Conservation (phyloP, 1,139 yeast genomes). For the Scheffersomyces quercinus region DNA sequence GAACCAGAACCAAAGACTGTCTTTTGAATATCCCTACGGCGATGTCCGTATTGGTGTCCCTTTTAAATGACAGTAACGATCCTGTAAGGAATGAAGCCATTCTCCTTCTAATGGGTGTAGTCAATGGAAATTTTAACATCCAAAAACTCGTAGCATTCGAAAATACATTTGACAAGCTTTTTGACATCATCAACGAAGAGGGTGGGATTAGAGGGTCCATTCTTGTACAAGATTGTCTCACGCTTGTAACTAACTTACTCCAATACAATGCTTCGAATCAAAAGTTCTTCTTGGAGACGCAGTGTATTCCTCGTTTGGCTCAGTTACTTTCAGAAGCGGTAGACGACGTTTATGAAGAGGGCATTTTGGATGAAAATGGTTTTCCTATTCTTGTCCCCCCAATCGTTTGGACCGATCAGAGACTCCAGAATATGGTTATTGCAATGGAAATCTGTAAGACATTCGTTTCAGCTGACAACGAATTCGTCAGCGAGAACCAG, state of each 20-base stretch:
- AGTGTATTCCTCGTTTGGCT: conserved; percentile 67
- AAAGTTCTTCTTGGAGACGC: conserved; percentile 82
- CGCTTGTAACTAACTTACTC: conserved; percentile 69
- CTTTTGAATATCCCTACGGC: conserved; percentile 77
- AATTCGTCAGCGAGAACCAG: conserved; percentile 64
- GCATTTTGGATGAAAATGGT: conserved; percentile 5
- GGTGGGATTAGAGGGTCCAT: conserved; percentile 92
- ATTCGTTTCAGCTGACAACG: conserved; percentile 75
- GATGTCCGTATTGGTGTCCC: conserved; percentile 68
- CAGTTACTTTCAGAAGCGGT: conserved; percentile 63
- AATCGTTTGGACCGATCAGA: conserved; percentile 71
- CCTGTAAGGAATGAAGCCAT: conserved; percentile 91
- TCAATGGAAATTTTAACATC: conserved; percentile 78
- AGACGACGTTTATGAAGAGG: conserved; percentile 32
- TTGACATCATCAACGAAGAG: conserved; percentile 76
- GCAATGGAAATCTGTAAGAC: conserved; percentile 73
- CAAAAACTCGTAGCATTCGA: conserved; percentile 95
- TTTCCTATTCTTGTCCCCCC: conserved; percentile 22
- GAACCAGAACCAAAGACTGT: conserved; percentile 71
- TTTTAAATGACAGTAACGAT: conserved; percentile 73
- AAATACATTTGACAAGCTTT: conserved; percentile 81
- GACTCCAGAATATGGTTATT: conserved; percentile 63
- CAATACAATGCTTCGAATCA: conserved; percentile 90
- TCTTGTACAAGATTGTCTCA: conserved; percentile 85
- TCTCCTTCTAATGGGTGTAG: conserved; percentile 78